These are phyloP conservation scores for Litchi chinensis DNA, from an alignment of 345 rosid species.

Conservation along the genomic window DNA sequence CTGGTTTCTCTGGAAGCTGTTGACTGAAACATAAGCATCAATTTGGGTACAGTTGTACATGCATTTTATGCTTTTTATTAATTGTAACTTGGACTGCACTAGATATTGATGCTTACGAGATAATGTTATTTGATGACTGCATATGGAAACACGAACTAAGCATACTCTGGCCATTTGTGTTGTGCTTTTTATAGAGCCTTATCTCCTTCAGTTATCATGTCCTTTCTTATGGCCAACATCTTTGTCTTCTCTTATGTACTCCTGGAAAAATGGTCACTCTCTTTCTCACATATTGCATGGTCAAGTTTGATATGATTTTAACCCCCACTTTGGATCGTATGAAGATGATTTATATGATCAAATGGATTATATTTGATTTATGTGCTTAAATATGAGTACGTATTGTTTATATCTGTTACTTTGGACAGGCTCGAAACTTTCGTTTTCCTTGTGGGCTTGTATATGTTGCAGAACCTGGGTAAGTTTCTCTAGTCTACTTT, in stretches of 20 bases:
- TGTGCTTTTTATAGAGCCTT: background rate
- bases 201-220: background rate
- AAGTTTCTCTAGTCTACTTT: slow-evolving; percentile 29
- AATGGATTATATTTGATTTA: background rate
- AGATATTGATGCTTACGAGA: background rate
- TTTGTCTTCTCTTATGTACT: slow-evolving; percentile 3
- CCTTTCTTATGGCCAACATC: background rate
- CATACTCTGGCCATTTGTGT: background rate
- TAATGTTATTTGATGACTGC: slow-evolving; percentile 3
- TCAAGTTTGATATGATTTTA: background rate
- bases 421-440: slow-evolving; percentile 90
- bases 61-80: background rate
- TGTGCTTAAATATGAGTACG: background rate
- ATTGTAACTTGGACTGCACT: background rate
- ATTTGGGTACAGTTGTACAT: background rate
- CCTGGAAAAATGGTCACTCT: background rate
- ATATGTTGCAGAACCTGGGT: slow-evolving; percentile 96
- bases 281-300: background rate
- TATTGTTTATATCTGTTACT: slow-evolving; percentile 19
- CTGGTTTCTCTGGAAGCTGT: background rate
- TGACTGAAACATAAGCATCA: background rate
- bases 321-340: background rate
- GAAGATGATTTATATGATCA: background rate
- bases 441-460: slow-evolving; percentile 87
- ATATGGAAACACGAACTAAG: background rate